These are phyloP conservation scores for Choiromyces venosus DNA, from an alignment of 495 filamentous ascomycete genomes.

Conservation along the genomic window DNA sequence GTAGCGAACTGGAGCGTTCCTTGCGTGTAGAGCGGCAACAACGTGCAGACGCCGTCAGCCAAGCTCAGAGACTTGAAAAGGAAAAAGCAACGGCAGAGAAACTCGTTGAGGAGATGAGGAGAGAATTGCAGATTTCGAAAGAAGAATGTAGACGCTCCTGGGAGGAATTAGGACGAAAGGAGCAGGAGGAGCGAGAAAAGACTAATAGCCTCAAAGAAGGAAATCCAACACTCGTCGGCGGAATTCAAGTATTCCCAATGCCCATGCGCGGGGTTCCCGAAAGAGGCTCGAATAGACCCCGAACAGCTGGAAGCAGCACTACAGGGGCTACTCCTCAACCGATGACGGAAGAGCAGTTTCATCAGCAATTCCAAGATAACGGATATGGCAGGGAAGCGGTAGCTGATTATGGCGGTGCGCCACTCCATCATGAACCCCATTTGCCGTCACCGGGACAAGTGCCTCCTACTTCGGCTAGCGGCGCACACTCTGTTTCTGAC, in stretches of 20 bases:
- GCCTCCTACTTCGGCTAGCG: conserved; percentile 34
- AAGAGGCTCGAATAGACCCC: conserved; percentile 45
- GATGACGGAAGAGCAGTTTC: conserved; percentile 9
- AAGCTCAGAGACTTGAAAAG: conserved; percentile 58
- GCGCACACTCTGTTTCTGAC: conserved; percentile 19
- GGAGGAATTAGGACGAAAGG: conserved; percentile 91
- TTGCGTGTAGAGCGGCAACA: conserved; percentile 67
- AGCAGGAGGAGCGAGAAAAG: conserved; percentile 92
- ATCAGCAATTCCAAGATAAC: conserved; percentile 32
- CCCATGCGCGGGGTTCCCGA: conserved; percentile 64
- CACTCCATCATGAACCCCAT: conserved; percentile 29
- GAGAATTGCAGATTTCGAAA: conserved; percentile 89
- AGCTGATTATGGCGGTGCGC: conserved; percentile 29
- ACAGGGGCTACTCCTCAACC: conserved; percentile 36
- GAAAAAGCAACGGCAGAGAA: conserved; percentile 67
- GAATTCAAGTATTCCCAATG: conserved; percentile 96
- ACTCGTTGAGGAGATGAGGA: conserved; percentile 73
- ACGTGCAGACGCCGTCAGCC: conserved; percentile 58
- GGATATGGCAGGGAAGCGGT: conserved; percentile 34
- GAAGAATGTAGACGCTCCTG: conserved; percentile 93
- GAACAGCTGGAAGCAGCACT: conserved; percentile 37
- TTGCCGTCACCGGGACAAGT: conserved; percentile 29
- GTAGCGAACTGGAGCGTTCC: conserved; percentile 67
- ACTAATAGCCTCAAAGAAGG: conserved; percentile 77
- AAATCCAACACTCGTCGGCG: conserved; percentile 81